These are phyloP conservation scores for Lenwebbia sp. DNA, from an alignment of 345 rosid species.

Conservation along the genomic window DNA sequence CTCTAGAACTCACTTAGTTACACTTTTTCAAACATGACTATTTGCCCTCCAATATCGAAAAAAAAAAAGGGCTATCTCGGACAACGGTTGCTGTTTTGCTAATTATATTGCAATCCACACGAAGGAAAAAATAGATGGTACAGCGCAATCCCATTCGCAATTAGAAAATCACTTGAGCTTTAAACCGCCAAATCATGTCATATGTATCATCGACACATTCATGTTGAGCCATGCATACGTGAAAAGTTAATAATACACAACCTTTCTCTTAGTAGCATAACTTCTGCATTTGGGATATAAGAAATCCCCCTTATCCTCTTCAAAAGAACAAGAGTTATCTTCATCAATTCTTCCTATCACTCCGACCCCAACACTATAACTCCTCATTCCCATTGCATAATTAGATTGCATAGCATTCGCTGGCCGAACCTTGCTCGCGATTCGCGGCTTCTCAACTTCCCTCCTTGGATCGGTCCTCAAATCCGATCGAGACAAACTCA, in stretches of 20 bases:
- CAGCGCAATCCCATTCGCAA: neutral
- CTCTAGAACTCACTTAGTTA: neutral
- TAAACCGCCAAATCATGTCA: neutral
- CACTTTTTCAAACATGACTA: neutral
- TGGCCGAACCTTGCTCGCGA: neutral
- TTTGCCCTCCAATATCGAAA: neutral
- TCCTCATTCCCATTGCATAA: neutral
- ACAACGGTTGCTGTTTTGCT: neutral
- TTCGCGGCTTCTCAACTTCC: neutral
- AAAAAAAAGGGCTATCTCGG: neutral
- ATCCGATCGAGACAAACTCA: neutral
- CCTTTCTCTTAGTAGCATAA: neutral
- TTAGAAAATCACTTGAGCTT: neutral
- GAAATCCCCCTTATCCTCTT: conserved; percentile 2
- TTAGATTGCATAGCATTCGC: neutral
- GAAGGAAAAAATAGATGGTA: neutral
- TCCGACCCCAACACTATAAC: neutral
- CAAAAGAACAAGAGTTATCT: conserved; percentile 24
- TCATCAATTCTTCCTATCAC: conserved; percentile 34
- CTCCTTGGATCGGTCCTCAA: neutral
- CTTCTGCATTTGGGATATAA: neutral
- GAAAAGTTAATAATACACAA: neutral
- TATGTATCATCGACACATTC: neutral
- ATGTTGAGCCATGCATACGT: neutral
- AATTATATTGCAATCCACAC: neutral